Evolutionary conservation across 805 yeast genomes (phyloP).

Genomic region (Tetrapisispora phaffii): DNA sequence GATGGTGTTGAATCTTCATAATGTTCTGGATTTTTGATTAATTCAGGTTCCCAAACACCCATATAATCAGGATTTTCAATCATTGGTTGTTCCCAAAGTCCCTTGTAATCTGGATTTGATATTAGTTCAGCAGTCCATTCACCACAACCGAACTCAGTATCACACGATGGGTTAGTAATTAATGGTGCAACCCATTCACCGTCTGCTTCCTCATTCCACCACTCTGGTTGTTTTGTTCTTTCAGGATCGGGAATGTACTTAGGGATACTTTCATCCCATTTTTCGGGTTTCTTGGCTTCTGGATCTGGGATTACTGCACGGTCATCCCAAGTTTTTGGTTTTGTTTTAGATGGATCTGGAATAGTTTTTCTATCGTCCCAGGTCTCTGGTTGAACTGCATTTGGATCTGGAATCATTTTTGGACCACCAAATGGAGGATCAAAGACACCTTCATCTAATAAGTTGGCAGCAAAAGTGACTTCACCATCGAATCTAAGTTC

Average conservation of each 20-base stretch:
- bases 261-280: conserved; percentile 65
- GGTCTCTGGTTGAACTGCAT: conserved; percentile 58
- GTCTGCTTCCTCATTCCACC: conserved; percentile 86
- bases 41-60: conserved; percentile 69
- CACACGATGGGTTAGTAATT: conserved; percentile 67
- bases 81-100: conserved; percentile 66
- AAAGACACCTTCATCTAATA: conserved; percentile 45
- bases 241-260: conserved; percentile 57
- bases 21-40: conserved; percentile 60
- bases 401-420: conserved; percentile 44
- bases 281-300: conserved; percentile 54
- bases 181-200: conserved; percentile 74
- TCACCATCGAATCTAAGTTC: conserved; percentile 81
- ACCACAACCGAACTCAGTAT: conserved; percentile 61
- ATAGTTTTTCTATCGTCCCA: conserved; percentile 70
- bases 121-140: conserved; percentile 62
- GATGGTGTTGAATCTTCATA: conserved; percentile 50
- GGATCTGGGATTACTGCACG: conserved; percentile 67
- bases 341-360: conserved; percentile 56
- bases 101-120: conserved; percentile 61
- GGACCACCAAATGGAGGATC: conserved; percentile 63
- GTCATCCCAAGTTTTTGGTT: conserved; percentile 85
- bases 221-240: conserved; percentile 50
- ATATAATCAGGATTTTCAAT: conserved; percentile 65
- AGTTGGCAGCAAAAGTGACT: conserved; percentile 57